Base-by-base conservation (phyloP, 2,329 filamentous ascomycete genomes). In the Fusarium mangiferae region DNA sequence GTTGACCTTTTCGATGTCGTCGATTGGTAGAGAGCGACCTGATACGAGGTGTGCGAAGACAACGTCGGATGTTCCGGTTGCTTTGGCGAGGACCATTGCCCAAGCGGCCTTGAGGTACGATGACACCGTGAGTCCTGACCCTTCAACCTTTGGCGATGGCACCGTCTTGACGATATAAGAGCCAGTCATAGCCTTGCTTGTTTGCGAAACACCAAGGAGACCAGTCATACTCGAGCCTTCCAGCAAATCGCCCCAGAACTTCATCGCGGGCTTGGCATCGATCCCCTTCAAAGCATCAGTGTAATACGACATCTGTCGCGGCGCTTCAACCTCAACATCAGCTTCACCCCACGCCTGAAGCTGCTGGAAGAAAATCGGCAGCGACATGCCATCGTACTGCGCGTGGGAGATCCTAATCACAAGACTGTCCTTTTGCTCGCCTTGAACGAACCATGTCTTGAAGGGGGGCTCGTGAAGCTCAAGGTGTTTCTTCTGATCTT, bases 101-200 rank as follows among this genome's bases (percentile, higher is more conserved):
- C 57, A 60, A 0, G 57, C 57, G 0, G 57, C 13, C 15, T 52
- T 60, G 10, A 60, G 33, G 1, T 24, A 39, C 2, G 57, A 30
- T n/a, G 57, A 38, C 0, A 52, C n/a, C 5, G 57, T 60, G 3
- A 60, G 44, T 1, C 44, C 44, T 0, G 57, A 30, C 1, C 28
- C 33, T 15, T 51, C 24, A 4, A 52, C 17, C 44, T 52, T 52
- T 36, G 44, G 44, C 2, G 8, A 8, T 1, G n/a, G 13, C 4
- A 30, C 17, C 1, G 44, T 52, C 22, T 52, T 51, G 26, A 22
- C 44, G 11, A 52, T 24, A 4, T n/a, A 60, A 4, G 57, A 51
- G 4, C 44, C 35, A 1, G 26, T 7, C 8, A 13, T 0, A 14
- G 20, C 26, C 3, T 39, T 11, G 1, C 6, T 30, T 0, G 15